These are phyloP conservation scores for Basipetospora chlamydospora DNA, from an alignment of 2,329 filamentous ascomycete genomes.

Conservation along the genomic window DNA sequence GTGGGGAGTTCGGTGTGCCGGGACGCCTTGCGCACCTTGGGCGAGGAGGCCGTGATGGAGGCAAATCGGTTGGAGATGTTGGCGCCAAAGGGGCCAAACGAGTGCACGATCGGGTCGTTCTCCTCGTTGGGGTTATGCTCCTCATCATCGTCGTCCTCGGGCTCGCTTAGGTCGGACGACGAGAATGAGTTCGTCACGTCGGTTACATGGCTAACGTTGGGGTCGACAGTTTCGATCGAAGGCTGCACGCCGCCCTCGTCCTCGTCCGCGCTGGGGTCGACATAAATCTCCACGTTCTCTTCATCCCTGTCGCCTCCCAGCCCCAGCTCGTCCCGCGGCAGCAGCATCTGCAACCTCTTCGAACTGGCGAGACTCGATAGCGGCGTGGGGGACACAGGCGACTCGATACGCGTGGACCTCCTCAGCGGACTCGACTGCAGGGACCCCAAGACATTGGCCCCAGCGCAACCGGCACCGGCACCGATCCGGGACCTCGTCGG, in stretches of 20 bases:
- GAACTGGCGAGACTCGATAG: constrained; percentile 24
- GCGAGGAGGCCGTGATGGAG: constrained; percentile 58
- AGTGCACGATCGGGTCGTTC: constrained; percentile 85
- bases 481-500: constrained; percentile 25
- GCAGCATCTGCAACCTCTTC: constrained; percentile 28
- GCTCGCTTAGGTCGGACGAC: constrained; percentile 42
- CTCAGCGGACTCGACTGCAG: constrained; percentile 49
- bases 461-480: constrained; percentile 15
- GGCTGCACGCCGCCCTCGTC: background rate
- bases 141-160: constrained; percentile 51
- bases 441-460: constrained; percentile 17
- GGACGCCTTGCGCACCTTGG: constrained; percentile 22
- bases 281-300: constrained; percentile 12
- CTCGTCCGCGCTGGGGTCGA: constrained; percentile 11
- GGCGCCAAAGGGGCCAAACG: constrained; percentile 79
- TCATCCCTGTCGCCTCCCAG: no score
- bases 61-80: constrained; percentile 73
- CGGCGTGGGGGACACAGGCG: constrained; percentile 48
- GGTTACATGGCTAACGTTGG: constrained; percentile 9
- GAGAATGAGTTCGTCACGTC: constrained; percentile 34
- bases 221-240: background rate
- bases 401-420: constrained; percentile 44
- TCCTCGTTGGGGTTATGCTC: constrained; percentile 71
- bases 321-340: constrained; percentile 39
- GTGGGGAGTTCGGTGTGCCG: constrained; percentile 10